phyloP scores from a whole-genome alignment of 2,329 filamentous ascomycete genomes.

The Colletotrichum truncatum region DNA sequence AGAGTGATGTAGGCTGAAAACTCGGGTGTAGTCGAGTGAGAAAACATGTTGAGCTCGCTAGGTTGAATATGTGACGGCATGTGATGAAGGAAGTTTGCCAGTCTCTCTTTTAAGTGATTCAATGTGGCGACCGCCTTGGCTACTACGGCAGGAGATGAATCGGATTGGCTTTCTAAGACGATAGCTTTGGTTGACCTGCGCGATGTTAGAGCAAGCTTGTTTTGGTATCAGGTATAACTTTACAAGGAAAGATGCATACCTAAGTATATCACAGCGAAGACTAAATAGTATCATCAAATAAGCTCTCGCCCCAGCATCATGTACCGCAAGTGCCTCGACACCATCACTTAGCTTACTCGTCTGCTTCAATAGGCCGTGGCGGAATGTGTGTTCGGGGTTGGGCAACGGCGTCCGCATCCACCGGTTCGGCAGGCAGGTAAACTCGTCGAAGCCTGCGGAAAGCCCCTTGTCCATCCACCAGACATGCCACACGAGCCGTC shows the following conservation, averaged over 20 bases:
- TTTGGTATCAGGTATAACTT: background rate
- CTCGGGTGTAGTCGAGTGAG: constrained; percentile 11
- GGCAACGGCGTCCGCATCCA: constrained; percentile 11
- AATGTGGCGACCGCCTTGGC: background rate
- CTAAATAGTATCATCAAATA: background rate
- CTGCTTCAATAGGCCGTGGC: background rate
- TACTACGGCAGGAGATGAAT: background rate
- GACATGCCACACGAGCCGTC: constrained; percentile 12
- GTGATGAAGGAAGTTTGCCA: background rate
- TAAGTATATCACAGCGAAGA: background rate
- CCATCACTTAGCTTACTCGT: constrained; percentile 7
- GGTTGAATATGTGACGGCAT: constrained; percentile 3
- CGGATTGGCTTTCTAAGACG: background rate
- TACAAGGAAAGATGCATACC: background rate
- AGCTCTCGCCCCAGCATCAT: background rate
- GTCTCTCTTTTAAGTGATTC: background rate
- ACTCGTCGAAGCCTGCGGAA: constrained; percentile 15
- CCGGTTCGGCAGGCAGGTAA: background rate
- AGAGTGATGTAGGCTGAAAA: constrained; percentile 10
- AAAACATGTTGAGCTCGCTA: constrained; percentile 13
- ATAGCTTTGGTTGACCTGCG: constrained; percentile 10
- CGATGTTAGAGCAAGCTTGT: background rate
- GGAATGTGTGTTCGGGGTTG: background rate
- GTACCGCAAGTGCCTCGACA: background rate
- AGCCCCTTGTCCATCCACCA: constrained; percentile 23